phyloP scores from a whole-genome alignment of 176 grass and related monocot species.

The Lolium rigidum region DNA sequence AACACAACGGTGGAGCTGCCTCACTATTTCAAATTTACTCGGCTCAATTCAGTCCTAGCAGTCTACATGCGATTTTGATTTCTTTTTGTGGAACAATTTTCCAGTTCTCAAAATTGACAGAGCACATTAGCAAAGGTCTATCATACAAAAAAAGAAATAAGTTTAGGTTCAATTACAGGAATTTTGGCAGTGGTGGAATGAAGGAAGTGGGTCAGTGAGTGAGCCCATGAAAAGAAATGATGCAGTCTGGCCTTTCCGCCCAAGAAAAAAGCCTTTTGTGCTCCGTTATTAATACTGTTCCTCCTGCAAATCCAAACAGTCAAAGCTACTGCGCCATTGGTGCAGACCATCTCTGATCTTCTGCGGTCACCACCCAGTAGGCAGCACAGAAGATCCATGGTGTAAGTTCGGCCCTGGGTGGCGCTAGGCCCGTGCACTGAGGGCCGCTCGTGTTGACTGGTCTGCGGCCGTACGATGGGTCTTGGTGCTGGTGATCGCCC shows the following conservation, averaged over 20 bases:
- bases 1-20: too few species aligned
- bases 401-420: neutral
- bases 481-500: too few species aligned
- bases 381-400: slow-evolving; percentile 3
- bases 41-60: too few species aligned
- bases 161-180: neutral
- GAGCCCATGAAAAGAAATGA: neutral
- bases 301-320: slow-evolving; percentile 29
- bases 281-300: neutral
- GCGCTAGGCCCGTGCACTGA: neutral
- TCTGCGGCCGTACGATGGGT: too few species aligned
- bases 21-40: too few species aligned
- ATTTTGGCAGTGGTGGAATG: neutral
- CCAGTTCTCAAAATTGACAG: too few species aligned
- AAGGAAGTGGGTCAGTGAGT: neutral
- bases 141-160: too few species aligned
- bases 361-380: neutral
- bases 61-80: too few species aligned
- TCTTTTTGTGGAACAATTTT: too few species aligned
- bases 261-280: slow-evolving; percentile 14
- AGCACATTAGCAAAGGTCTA: too few species aligned
- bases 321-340: neutral
- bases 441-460: slow-evolving; percentile 10
- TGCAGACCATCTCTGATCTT: neutral
- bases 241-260: neutral